Evolutionary conservation across 2,329 filamentous ascomycete genomes (phyloP).

Genomic region (Aspergillus sp.): DNA sequence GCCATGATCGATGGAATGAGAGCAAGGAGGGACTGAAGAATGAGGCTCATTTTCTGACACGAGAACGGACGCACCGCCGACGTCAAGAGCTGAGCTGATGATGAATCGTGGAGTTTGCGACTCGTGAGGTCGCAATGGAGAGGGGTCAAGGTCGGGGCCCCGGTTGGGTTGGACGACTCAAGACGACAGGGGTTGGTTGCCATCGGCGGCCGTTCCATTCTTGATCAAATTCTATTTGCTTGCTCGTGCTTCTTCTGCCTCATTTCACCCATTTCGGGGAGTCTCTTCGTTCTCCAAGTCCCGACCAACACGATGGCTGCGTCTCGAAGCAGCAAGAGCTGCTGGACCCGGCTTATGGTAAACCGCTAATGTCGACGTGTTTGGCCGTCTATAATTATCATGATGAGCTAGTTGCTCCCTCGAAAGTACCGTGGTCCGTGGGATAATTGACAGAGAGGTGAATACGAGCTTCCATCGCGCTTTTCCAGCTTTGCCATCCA

Average conservation of each 20-base stretch:
- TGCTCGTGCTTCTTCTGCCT: not conserved
- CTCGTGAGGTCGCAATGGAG: not conserved
- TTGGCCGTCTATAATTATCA: slow-evolving; percentile 4
- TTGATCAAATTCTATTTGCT: not conserved
- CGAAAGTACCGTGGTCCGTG: not conserved
- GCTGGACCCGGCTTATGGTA: not conserved
- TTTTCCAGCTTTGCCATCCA: not conserved
- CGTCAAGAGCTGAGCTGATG: not conserved
- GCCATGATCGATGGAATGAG: not conserved
- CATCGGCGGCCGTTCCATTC: no score
- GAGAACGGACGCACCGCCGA: not conserved
- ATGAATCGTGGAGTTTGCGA: not conserved
- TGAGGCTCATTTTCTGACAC: not conserved
- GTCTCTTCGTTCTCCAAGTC: not conserved
- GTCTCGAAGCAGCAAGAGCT: not conserved
- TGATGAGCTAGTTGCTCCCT: not conserved
- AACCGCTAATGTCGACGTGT: not conserved
- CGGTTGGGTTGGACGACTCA: no score
- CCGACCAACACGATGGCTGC: not conserved
- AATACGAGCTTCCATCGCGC: slow-evolving; percentile 8
- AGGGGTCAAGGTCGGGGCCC: not conserved
- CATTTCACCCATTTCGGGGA: not conserved
- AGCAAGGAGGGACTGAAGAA: slow-evolving; percentile 1
- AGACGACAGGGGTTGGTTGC: no score
- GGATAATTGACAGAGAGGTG: not conserved